Base-by-base conservation (phyloP, 345 rosid genomes). In the Linum lewisii region DNA sequence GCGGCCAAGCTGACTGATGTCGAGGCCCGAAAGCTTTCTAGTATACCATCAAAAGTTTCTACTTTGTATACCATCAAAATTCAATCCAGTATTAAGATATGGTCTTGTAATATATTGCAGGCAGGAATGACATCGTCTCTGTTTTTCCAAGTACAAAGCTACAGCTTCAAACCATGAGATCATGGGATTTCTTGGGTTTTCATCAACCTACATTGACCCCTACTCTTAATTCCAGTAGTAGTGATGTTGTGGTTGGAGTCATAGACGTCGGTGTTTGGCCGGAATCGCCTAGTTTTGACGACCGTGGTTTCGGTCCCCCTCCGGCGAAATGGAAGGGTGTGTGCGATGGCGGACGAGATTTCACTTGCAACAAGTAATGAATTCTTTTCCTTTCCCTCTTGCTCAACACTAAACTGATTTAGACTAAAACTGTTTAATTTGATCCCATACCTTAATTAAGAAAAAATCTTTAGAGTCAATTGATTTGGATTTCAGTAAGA, bases 131-230 rank as follows among this genome's bases (percentile, higher is more conserved):
- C 47, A 80, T 76, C 26, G 75, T 80, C 7, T 80, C 85, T 21
- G 77, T 85, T 15, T 78, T 80, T 45, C 85, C 81, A 0, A 81
- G 64, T 49, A 64, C 5, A 24, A 72, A n/a, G 9, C 21, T 59
- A 7, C 62, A 79, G 14, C 76, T 70, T 42, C 80, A 61, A 1
- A 82, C 88, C 0, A 79, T 86, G 51, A 57, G 73, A 57, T 85
- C 86, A 2, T 85, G 88, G 92, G 77, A 77, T 60, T 82, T 82
- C 63, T 47, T 82, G 66, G 88, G 84, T 6, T 47, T 82, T 7
- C 60, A 54, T 32, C 62, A 20, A 6, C 63, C 29, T 1, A 65
- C 67, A 38, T 2, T 38, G 0, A 58, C 32, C 6, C 32, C 32
- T 26, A 26, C 3, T 2, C 32, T 26, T 26, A 26, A 26, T n/a